Evolutionary conservation across 148 eudicot species (phyloP).

Genomic region (Persicaria tinctoria): DNA sequence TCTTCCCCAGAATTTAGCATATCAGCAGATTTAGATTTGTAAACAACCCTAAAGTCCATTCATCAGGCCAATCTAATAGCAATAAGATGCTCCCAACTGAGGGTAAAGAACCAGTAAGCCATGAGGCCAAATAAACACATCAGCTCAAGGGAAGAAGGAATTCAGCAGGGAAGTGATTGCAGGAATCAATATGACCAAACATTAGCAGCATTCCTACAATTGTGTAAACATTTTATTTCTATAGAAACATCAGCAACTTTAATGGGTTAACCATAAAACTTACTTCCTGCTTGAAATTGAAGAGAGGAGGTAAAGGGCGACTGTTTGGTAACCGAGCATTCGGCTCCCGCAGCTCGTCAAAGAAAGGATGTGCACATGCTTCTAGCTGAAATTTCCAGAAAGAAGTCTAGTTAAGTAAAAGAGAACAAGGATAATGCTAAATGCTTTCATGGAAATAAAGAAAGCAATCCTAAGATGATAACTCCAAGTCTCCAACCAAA

Average conservation of each 20-base stretch:
- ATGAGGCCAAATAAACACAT: neutral
- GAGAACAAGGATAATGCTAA: neutral
- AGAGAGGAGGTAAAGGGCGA: constrained; percentile 53
- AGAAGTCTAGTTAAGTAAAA: neutral
- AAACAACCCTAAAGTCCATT: neutral
- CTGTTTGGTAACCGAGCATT: constrained; percentile 83
- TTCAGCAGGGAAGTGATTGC: neutral
- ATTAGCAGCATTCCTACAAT: neutral
- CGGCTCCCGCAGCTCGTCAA: constrained; percentile 87
- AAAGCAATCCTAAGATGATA: neutral
- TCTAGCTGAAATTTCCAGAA: constrained; percentile 49
- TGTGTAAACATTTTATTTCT: neutral
- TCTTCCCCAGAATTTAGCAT: neutral
- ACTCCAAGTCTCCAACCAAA: neutral
- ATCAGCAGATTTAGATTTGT: neutral
- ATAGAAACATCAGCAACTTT: neutral
- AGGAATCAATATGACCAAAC: neutral
- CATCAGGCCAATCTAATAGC: neutral
- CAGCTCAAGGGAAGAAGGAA: neutral
- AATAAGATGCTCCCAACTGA: neutral
- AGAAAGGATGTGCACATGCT: constrained; percentile 93
- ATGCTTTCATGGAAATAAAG: neutral
- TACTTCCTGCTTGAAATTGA: constrained; percentile 57
- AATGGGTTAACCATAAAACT: neutral
- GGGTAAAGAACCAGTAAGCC: neutral